Evolutionary conservation across 768 basidiomycete species (phyloP), one percentile per base, ranked within the genome.

Genomic region (Holtermannia corniformis): DNA sequence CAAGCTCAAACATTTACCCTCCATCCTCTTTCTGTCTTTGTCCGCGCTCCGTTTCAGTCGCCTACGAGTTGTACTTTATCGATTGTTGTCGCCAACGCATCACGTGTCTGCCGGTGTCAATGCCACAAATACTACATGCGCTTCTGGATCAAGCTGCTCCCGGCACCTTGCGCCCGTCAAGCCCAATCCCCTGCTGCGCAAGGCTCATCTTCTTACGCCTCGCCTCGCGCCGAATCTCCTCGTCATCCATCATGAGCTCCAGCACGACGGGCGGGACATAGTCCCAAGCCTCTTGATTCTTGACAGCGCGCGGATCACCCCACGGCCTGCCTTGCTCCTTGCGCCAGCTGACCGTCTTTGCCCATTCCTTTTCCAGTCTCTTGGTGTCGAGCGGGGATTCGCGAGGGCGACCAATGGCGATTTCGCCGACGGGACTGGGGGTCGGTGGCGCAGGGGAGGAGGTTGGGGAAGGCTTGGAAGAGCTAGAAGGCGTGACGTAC

Each of bases 321-420:
- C 64, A 72, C 13, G 59, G 59, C 24, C 66, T 46, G 58, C 61
- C 61, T 26, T 61, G 49, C 42, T 59, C 64, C 20, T 53, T 41
- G 45, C 67, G 46, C 63, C 63, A 68, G 20, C 22, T 50, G 13
- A 61, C 49, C n/a, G 56, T 48, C 47, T 64, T 65, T 10, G 41
- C 49, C 48, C 65, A 52, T 40, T 62, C 66, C 44, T 63, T 70
- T 45, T 60, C 62, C 11, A 54, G 44, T 28, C 50, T 56, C 21
- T 46, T 47, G 5, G 20, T 14, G 49, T 60, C 61, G 5, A 60
- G 21, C 10, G 64, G 64, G 7, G 55, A 27, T 1, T 42, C 50
- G 46, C 58, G 37, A 4, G 62, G 58, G 32, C 62, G 41, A 10
- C 37, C 50, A 37, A 19, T 56, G 43, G 5, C 44, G 43, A 28